A percentile compares a stretch with the other conserved stretches of the same genome.
Conservation (phyloP, 352 stramenopile species). For the Pythium dissotocum region DNA sequence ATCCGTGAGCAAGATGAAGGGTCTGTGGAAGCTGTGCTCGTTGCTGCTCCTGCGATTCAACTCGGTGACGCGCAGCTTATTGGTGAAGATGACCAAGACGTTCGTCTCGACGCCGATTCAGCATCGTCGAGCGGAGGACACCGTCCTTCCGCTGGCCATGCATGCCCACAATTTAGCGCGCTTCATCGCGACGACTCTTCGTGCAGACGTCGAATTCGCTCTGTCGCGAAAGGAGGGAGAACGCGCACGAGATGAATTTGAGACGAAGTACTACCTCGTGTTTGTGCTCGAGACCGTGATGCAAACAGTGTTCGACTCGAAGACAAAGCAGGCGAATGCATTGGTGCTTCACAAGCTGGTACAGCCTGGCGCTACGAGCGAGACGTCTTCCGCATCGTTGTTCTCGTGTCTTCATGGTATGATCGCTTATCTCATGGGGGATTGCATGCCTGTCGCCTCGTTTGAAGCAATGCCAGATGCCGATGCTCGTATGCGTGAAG, state of each 20-base stretch:
- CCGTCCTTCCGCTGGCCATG: conserved; percentile 47
- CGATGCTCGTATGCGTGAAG: conserved; percentile 58
- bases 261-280: conserved; percentile 73
- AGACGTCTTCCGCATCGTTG: background rate
- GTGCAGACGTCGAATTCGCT: conserved; percentile 55
- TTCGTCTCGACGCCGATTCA: conserved; percentile 64
- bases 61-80: conserved; percentile 62
- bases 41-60: conserved; percentile 79
- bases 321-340: conserved; percentile 78
- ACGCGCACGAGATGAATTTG: conserved; percentile 41
- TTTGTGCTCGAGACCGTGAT: conserved; percentile 83
- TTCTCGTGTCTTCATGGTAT: conserved; percentile 22
- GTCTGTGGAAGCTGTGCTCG: conserved; percentile 82
- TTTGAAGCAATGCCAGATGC: background rate
- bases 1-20: conserved; percentile 22
- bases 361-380: conserved; percentile 8
- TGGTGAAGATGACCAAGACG: conserved; percentile 65
- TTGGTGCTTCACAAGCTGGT: conserved; percentile 69
- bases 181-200: conserved; percentile 46
- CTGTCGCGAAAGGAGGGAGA: conserved; percentile 25
- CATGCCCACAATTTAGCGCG: conserved; percentile 56
- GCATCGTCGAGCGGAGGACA: conserved; percentile 69
- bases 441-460: conserved; percentile 8
- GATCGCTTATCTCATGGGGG: conserved; percentile 15
- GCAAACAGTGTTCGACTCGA: conserved; percentile 69